Base-by-base conservation (phyloP, 148 eudicot genomes). In the Amaranthus palmeri region DNA sequence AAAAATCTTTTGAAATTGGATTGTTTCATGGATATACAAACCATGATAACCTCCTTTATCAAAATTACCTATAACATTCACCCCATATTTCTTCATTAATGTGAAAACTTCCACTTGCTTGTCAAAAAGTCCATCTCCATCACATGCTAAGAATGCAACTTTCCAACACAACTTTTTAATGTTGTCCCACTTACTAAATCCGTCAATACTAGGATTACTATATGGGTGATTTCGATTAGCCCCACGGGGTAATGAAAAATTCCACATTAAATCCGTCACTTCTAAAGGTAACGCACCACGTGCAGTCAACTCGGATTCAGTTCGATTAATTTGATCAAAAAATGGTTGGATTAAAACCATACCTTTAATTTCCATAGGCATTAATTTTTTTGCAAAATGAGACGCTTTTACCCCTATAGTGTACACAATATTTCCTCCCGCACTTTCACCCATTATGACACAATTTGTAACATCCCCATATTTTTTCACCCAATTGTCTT, bases 391-490 rank as follows among this genome's bases (percentile, higher is more conserved):
- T 3, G 6, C 42, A 17, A 58, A 7, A 8, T 6, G 10, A 58
- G 61, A 58, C 14, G 61, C 41, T 7, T 10, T 40, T 25, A 58
- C 3, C 25, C 61, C 61, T 6, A 58, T 42, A 15, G 18, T 58
- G 61, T 58, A 58, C 42, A 41, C 61, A 58, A 58, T 58, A 9
- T 58, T 58, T 0, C 61, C 61, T 42, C 61, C 61, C 4, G 61
- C 41, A 58, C 61, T 58, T 42, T 58, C 61, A n/a, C 61, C 61
- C 61, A 58, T 58, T 17, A 58, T 17, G 42, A 58, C 8, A 58
- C 61, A 58, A 40, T 42, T 58, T 4, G 42, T 7, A 3, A 58
- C 40, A 18, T 58, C 61, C 41, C 61, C 61, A 8, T 58, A 58
- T 8, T 58, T 58, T 7, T 10, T 1, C 42, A 58, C 61, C 61